Evolutionary conservation across 2,329 filamentous ascomycete species (phyloP), one percentile per base, ranked within the genome.

Genomic region (Pseudogymnoascus sp.): DNA sequence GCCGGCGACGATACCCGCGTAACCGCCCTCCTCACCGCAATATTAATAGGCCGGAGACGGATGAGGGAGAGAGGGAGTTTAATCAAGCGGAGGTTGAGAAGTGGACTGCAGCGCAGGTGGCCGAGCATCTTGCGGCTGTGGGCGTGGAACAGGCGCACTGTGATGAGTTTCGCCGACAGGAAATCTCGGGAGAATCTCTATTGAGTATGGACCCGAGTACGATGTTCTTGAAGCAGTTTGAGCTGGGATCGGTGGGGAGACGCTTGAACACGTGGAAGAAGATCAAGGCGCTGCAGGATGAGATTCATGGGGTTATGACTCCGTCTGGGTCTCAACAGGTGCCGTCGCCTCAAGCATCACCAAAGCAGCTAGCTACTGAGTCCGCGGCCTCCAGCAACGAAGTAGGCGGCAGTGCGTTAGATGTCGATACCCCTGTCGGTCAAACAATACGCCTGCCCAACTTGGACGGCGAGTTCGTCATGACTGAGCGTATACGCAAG

Each of bases 211-310:
- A 97, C 69, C 93, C 97, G 75, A 90, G 90, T 62, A 95, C 93
- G 40, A 81, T 97, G n/a, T 96, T 97, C 72, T 88, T 97, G 78
- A 96, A 96, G 71, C 92, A 94, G 54, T 96, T 97, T 68, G 90
- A 97, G 67, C 81, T 97, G 66, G 93, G 93, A 15, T 91, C 93
- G 2, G 92, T 97, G 67, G 93, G 93, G 7, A 84, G 90, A 62
- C 84, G 93, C 64, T 76, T 97, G 64, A 95, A 95, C 74, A 96
- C 92, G 2, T 97, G 93, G 93, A 90, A 97, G 74, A 96, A 94
- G 75, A 92, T 97, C 73, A 96, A 96, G 74, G 80, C 85, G 2
- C 81, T 97, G 65, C 93, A 97, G 72, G 90, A 96, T 69, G 91
- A 97, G 73, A 86, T 21, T 21, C 21, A 4, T 21, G 21, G 21